Conservation (phyloP, 441 rosid species). For the Pelargonium australe region DNA sequence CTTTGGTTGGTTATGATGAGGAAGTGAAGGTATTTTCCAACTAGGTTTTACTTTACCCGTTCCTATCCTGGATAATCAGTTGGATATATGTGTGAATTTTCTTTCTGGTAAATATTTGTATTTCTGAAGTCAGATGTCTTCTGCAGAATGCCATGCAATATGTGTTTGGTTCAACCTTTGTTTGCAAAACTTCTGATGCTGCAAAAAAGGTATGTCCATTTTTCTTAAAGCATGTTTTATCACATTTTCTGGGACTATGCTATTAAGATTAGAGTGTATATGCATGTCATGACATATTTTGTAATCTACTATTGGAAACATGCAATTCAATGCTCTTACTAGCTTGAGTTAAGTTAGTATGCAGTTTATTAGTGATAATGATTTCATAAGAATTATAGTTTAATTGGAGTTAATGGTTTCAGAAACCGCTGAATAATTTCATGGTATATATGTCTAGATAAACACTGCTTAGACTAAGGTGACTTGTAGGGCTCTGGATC, state of each 20-base stretch:
- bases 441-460: not conserved
- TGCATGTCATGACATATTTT: not conserved
- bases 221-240: not conserved
- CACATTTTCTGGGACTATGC: not conserved
- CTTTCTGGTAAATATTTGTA: slow-evolving; percentile 8
- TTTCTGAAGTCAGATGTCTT: slow-evolving; percentile 22
- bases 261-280: not conserved
- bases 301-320: not conserved
- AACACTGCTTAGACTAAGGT: not conserved
- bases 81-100: not conserved
- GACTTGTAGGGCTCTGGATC: not conserved
- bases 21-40: slow-evolving; percentile 58
- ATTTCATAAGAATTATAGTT: not conserved
- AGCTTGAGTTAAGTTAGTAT: not conserved
- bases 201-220: slow-evolving; percentile 72
- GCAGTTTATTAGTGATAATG: not conserved
- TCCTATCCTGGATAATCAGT: slow-evolving; percentile 2
- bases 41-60: not conserved
- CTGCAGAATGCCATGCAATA: slow-evolving; percentile 90
- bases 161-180: slow-evolving; percentile 91
- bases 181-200: slow-evolving; percentile 75
- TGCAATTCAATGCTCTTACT: not conserved
- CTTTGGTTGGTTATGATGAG: slow-evolving; percentile 73
- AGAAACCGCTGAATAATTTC: not conserved
- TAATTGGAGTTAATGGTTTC: not conserved